Evolutionary conservation across 129 eudicot genomes (phyloP), one percentile per base, ranked within the genome.

Genomic region (Mikania micrantha): DNA sequence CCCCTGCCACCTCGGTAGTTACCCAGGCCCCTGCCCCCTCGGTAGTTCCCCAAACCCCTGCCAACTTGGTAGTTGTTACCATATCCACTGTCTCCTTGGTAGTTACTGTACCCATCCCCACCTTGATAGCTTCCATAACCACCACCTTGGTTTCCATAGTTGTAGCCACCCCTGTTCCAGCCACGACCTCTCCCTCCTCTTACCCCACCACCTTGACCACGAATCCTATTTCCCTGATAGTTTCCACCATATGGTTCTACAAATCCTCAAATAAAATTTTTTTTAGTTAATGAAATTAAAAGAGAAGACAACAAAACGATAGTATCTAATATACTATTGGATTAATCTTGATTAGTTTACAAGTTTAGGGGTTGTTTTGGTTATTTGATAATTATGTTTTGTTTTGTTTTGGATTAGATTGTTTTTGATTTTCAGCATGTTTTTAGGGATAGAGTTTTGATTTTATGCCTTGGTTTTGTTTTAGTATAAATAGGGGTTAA

Each of bases 141-240:
- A 32, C 57, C 64, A 22, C 67, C 78, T 57, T 72, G 70, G 42
- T 75, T 75, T 44, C 78, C 82, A 78, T 84, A 87, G 27, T 89
- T 94, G n/a, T n/a, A n/a, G 71, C 96, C 97, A 75, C 92, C 96
- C 84, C 99, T 82, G 83, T 75, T 83, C 95, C 90, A 93, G 48
- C 88, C 81, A 41, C 90, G 83, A 3, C 95, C 98, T 73, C 96
- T 84, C 70, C 92, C 85, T 24, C 95, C 95, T 77, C 95, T 86
- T 60, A 61, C 48, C 29, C 90, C 95, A 68, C 85, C 84, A 35
- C 87, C 98, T 63, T 87, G 82, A 56, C 86, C 91, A 68, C 87
- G 83, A 2, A 70, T 83, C 60, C 80, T 58, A 21, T 77, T 77
- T 47, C 71, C 78, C 28, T 78, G 56, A 42, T 78, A 72, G 66